Evolutionary conservation across 2,329 filamentous ascomycete genomes (phyloP), one percentile per base, ranked within the genome.

Genomic region (Paracoccidioides brasiliensis): DNA sequence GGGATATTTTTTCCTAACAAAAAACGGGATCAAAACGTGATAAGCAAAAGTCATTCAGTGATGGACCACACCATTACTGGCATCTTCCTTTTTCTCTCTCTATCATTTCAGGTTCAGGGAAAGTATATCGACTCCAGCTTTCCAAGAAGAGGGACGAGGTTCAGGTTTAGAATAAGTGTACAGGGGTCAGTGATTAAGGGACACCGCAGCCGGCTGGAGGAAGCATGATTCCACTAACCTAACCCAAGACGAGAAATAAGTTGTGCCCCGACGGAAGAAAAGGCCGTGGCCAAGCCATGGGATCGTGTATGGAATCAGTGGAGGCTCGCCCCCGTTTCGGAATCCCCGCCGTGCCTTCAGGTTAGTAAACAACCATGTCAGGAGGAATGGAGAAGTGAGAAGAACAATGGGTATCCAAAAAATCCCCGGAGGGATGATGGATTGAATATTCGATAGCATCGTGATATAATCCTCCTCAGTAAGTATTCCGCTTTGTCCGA

Each of bases 1-100:
- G 12, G 56, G 56, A 30, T 51, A 59, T 48, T 40, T 55, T 33
- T 44, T 52, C 33, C 57, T 57, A 35, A n/a, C 22, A 33, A 28
- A 35, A 48, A 33, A 2, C 35, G 45, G 15, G 46, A 2, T 28
- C 15, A 9, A 38, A 38, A 38, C 8, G 22, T 12, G 15, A 38
- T 38, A 22, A 50, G 46, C 33, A 38, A 28, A 38, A 9, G 46
- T n/a, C 15, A 52, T 32, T 22, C 32, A 12, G 10, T 6, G n/a
- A 22, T 22, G 22, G 22, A 22, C 22, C 22, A 22, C 2, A 22
- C 22, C 22, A 22, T 22, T 22, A 2, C 22, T 22, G 22, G 22
- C n/a, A 9, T 8, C 22, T 49, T 42, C 40, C 33, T 7, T 35
- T 14, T 7, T 48, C 14, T 12, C 6, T 22, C 3, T 28, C 22